Evolutionary conservation across 1,284 basidiomycete genomes (phyloP).

Genomic region (Cryptococcus amylolentus): DNA sequence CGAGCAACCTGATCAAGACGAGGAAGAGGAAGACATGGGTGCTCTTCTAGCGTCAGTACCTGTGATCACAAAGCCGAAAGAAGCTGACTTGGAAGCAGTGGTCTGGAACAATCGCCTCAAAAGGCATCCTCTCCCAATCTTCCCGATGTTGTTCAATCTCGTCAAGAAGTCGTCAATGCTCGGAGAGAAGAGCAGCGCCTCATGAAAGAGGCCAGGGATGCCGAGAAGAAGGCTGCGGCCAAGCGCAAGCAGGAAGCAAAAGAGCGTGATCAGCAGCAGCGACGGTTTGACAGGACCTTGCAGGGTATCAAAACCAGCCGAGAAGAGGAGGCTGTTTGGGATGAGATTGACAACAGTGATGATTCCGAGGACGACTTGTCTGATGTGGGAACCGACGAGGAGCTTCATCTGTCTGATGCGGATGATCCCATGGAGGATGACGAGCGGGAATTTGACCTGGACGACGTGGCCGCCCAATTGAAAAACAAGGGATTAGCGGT

Average conservation of each 20-base stretch:
- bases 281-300: conserved; percentile 2
- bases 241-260: not conserved
- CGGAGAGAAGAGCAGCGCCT: not conserved
- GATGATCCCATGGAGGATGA: not conserved
- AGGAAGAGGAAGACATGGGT: conserved; percentile 5
- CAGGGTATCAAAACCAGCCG: not conserved
- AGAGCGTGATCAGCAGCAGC: not conserved
- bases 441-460: conserved; percentile 3
- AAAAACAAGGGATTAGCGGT: conserved; percentile 9
- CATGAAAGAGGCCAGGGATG: not conserved
- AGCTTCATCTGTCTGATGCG: not conserved
- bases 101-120: not conserved
- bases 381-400: not conserved
- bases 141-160: not conserved
- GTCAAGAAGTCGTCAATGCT: not conserved
- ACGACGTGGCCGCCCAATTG: not conserved
- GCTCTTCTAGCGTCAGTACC: conserved; percentile 7
- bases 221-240: not conserved
- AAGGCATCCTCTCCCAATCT: not conserved
- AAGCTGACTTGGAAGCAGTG: not conserved
- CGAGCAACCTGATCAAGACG: conserved; percentile 5
- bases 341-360: conserved; percentile 1
- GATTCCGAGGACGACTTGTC: not conserved
- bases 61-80: not conserved
- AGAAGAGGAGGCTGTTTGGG: not conserved